Conservation (phyloP, 768 basidiomycete genomes). For the Leccinum rimulosum region DNA sequence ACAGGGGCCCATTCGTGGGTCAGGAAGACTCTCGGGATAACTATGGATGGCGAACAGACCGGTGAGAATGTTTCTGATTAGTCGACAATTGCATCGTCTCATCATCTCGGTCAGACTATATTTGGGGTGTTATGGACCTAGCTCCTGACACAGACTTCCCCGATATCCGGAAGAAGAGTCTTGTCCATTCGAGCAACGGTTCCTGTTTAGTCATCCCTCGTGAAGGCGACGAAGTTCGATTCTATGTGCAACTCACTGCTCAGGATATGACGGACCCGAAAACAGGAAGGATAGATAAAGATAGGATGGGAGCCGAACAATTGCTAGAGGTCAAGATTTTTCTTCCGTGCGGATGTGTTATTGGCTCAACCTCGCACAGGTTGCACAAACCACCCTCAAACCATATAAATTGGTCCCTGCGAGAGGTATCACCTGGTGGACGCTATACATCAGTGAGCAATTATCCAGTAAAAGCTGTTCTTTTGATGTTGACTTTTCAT, state of each 20-base stretch:
- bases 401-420: conserved; percentile 38
- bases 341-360: not conserved
- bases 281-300: conserved; percentile 43
- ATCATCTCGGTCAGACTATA: conserved; percentile 29
- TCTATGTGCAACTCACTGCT: conserved; percentile 52
- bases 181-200: conserved; percentile 50
- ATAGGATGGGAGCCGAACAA: conserved; percentile 35
- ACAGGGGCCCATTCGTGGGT: conserved; percentile 84
- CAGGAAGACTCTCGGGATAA: conserved; percentile 59
- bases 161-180: conserved; percentile 46
- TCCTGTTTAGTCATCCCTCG: conserved; percentile 54
- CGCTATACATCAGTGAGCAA: conserved; percentile 45
- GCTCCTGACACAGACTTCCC: conserved; percentile 52
- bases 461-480: not conserved
- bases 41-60: conserved; percentile 75
- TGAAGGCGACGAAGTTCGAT: conserved; percentile 43
- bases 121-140: conserved; percentile 48
- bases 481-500: not conserved
- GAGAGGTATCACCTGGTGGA: conserved; percentile 46
- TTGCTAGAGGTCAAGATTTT: conserved; percentile 36
- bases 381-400: conserved; percentile 38
- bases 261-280: conserved; percentile 34
- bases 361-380: conserved; percentile 17
- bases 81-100: not conserved
- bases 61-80: conserved; percentile 23